phyloP scores from a whole-genome alignment of 1,139 yeast species.

The Debaryomyces udenii region DNA sequence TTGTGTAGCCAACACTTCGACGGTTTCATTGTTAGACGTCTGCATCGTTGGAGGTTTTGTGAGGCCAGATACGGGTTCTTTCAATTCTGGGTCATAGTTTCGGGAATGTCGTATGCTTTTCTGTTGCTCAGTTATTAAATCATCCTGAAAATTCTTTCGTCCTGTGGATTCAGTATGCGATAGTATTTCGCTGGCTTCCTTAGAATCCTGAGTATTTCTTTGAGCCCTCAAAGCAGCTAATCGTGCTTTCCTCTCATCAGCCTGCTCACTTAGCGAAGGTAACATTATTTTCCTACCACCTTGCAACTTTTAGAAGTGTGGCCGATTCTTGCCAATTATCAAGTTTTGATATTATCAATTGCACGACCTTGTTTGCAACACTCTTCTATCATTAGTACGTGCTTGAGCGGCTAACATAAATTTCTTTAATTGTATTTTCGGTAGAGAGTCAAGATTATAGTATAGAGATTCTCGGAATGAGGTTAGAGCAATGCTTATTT shows the following conservation, averaged over 20 bases:
- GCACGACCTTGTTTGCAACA: slow-evolving; percentile 6
- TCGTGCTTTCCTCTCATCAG: slow-evolving; percentile 25
- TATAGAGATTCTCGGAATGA: too few species aligned
- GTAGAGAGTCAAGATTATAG: too few species aligned
- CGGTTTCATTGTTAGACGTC: slow-evolving; percentile 26
- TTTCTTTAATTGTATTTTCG: too few species aligned
- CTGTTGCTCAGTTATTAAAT: too few species aligned
- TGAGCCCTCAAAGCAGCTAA: slow-evolving; percentile 28
- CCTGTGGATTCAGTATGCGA: too few species aligned
- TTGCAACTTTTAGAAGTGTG: not conserved
- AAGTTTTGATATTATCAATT: slow-evolving; percentile 3
- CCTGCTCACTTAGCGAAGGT: slow-evolving; percentile 5
- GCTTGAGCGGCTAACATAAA: slow-evolving; percentile 4
- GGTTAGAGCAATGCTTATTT: too few species aligned
- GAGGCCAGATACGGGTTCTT: slow-evolving; percentile 1
- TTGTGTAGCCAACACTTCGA: slow-evolving; percentile 29
- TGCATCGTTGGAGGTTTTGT: slow-evolving; percentile 16
- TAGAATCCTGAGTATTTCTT: slow-evolving; percentile 4
- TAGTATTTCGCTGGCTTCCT: too few species aligned
- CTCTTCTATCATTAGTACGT: not conserved
- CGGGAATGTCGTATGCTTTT: not conserved
- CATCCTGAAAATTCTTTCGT: too few species aligned
- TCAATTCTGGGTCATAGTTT: slow-evolving; percentile 4
- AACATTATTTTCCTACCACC: not conserved
- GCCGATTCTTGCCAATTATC: not conserved